Percentiles rank a stretch among this genome's conserved stretches.
Conservation (phyloP, 139 green algal genomes). For the Chlamydomonas sp. region DNA sequence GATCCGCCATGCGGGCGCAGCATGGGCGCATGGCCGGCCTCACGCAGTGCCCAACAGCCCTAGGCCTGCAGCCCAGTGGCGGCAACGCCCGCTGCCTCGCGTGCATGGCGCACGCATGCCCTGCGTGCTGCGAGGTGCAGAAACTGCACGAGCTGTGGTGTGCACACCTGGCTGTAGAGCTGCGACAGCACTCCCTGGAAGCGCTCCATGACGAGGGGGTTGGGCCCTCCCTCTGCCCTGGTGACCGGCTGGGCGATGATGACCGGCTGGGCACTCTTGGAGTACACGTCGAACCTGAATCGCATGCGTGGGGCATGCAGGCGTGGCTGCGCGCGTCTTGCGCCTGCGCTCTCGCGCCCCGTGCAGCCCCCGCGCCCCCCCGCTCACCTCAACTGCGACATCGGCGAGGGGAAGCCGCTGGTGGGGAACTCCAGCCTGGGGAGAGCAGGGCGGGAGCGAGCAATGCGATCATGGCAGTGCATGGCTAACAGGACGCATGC, state of each 20-base stretch:
- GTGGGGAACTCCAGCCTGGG: no score
- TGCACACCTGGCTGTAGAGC: slow-evolving; percentile 88
- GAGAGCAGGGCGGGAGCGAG: no score
- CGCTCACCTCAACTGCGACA: no score
- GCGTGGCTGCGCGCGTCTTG: neutral
- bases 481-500: no score
- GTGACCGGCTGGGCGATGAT: slow-evolving; percentile 43
- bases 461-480: no score
- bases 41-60: no score
- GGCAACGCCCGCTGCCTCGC: neutral
- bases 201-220: slow-evolving; percentile 87
- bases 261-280: slow-evolving; percentile 27
- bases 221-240: slow-evolving; percentile 45
- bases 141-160: neutral
- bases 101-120: neutral
- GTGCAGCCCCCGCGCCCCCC: no score
- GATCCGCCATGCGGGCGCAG: no score
- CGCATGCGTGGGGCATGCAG: neutral
- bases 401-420: no score
- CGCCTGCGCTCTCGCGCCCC: no score
- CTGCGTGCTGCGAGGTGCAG: neutral
- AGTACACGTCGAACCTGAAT: slow-evolving; percentile 32
- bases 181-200: slow-evolving; percentile 96
- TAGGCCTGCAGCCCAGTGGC: no score
- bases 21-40: no score